Conservation (phyloP, 129 eudicot species). For the Saussurea involucrata region DNA sequence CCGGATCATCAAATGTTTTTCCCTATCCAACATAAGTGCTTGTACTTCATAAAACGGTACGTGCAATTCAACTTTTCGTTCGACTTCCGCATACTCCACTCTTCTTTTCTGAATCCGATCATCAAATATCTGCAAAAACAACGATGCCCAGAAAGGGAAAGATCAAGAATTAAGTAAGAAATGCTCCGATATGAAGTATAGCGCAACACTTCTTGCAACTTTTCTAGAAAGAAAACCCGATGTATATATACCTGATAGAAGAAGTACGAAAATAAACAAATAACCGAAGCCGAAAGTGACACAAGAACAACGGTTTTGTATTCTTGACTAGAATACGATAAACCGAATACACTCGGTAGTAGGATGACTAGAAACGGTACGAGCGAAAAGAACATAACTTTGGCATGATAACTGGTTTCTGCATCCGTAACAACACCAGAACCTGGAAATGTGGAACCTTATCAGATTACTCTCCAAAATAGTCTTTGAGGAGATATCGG, state of each 20-base stretch:
- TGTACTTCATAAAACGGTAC: conserved; percentile 38
- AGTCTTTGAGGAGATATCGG: no score
- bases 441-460: conserved; percentile 31
- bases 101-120: conserved; percentile 21
- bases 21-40: conserved; percentile 31
- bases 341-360: conserved; percentile 42
- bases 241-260: conserved; percentile 52
- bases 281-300: conserved; percentile 40
- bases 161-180: not conserved
- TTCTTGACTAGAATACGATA: conserved; percentile 30
- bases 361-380: conserved; percentile 55
- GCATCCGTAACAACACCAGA: conserved; percentile 57
- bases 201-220: not conserved
- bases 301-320: conserved; percentile 31
- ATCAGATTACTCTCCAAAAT: not conserved
- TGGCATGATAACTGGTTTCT: conserved; percentile 61
- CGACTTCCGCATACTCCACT: conserved; percentile 34
- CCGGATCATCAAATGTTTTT: conserved; percentile 28
- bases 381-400: conserved; percentile 68
- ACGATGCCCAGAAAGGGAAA: not conserved
- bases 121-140: conserved; percentile 16
- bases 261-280: conserved; percentile 53
- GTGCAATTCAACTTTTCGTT: conserved; percentile 27
- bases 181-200: not conserved
- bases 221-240: not conserved